Base-by-base conservation (phyloP, 345 rosid species). In the Camelina hispida region DNA sequence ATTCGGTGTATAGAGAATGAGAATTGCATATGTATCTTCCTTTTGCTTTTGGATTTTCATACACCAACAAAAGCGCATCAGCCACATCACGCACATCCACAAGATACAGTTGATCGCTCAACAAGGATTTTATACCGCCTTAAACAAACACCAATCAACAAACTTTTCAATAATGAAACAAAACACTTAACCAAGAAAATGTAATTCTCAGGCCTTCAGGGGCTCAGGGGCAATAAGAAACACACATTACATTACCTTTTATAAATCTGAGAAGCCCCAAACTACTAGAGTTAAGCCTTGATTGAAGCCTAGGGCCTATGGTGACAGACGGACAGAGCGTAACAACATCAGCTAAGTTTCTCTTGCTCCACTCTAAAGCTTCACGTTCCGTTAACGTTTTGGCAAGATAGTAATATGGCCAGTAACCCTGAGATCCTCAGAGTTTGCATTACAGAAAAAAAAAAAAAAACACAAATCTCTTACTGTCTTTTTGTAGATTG, bases 271-370 rank as follows among this genome's bases (percentile, higher is more conserved):
- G 82, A 43, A 82, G 79, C 44, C 64, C 78, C 37, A 68, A 69
- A 77, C 86, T 84, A 71, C 83, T 81, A 62, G 86, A 51, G 71
- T 86, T 87, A 66, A 83, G 67, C 10, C 81, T 84, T 7, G 87
- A 55, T 56, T 86, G 90, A 78, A 85, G 78, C 81, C 83, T 38
- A n/a, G 92, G 90, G n/a, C 96, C 92, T 14, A 87, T 58, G 0
- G 76, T 42, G 14, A 82, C 37, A 1, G 85, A 76, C 0, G 92
- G 90, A 69, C 89, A 87, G 42, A 87, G 67, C 13, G 87, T 83
- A 37, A 77, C 66, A n/a, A 83, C 65, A 40, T 87, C 77, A 12
- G 82, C 69, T 62, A 66, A 74, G 16, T 34, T 75, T 62, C 22
- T 75, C 69, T 80, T 79, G 46, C 80, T 83, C 80, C 77, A 71